Percentiles rank a stretch among this genome's conserved stretches.
phyloP scores from a whole-genome alignment of 1,139 yeast genomes.

The Hanseniaspora gamundiae region DNA sequence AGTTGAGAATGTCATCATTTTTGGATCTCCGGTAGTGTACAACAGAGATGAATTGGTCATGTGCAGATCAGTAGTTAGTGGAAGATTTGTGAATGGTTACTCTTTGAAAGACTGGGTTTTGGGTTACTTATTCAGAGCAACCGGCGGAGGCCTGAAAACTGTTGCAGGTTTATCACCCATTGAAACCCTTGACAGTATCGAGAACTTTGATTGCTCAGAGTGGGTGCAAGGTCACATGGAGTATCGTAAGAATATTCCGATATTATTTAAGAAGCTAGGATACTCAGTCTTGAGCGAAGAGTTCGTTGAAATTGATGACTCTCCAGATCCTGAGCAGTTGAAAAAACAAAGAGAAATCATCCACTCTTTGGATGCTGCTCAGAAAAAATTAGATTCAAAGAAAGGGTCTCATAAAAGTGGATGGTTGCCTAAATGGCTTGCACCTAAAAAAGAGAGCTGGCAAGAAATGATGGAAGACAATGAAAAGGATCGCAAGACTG shows the following conservation, averaged over 20 bases:
- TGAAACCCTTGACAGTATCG: constrained; percentile 50
- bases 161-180: constrained; percentile 85
- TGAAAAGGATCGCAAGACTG: not conserved
- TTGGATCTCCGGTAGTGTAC: constrained; percentile 83
- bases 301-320: constrained; percentile 86
- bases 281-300: constrained; percentile 85
- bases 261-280: constrained; percentile 50
- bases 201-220: constrained; percentile 79
- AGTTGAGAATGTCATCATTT: constrained; percentile 74
- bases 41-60: constrained; percentile 65
- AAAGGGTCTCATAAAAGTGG: constrained; percentile 28
- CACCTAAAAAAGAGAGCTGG: constrained; percentile 45
- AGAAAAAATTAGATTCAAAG: constrained; percentile 41
- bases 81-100: constrained; percentile 81
- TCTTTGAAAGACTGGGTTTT: constrained; percentile 92
- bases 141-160: constrained; percentile 83
- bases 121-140: constrained; percentile 90
- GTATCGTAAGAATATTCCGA: constrained; percentile 87
- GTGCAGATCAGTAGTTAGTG: constrained; percentile 83
- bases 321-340: constrained; percentile 76
- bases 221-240: constrained; percentile 93
- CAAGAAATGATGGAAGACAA: constrained; percentile 59
- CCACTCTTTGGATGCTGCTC: constrained; percentile 75
- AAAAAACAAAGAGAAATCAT: constrained; percentile 72
- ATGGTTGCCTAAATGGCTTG: constrained; percentile 55